These are phyloP conservation scores for Lactarius trivialis DNA, from an alignment of 768 basidiomycete species.

Conservation along the genomic window DNA sequence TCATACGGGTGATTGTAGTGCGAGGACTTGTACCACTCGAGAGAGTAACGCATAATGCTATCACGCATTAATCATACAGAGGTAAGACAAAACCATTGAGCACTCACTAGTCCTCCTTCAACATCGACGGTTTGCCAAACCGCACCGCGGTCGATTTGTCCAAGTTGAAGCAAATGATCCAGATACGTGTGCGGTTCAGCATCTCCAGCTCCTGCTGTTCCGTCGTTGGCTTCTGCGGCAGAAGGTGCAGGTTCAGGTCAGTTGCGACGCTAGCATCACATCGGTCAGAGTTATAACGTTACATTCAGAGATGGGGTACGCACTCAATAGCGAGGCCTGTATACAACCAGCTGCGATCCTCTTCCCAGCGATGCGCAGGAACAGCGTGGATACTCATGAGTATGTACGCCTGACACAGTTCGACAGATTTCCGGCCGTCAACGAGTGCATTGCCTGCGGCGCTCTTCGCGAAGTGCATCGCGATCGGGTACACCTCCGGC, in stretches of 20 bases:
- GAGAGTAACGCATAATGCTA: slow-evolving; percentile 19
- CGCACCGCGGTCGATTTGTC: background rate
- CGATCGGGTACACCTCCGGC: slow-evolving; percentile 58
- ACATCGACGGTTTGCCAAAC: slow-evolving; percentile 73
- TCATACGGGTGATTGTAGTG: slow-evolving; percentile 20
- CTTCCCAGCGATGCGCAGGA: slow-evolving; percentile 76
- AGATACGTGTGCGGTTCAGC: slow-evolving; percentile 83
- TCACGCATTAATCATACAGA: background rate
- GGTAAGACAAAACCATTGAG: slow-evolving; percentile 26
- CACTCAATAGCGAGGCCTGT: slow-evolving; percentile 85
- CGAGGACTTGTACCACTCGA: slow-evolving; percentile 21
- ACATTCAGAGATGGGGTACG: slow-evolving; percentile 23
- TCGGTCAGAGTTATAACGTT: background rate
- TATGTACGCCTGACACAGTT: slow-evolving; percentile 80
- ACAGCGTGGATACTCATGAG: slow-evolving; percentile 71
- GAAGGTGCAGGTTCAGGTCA: slow-evolving; percentile 83
- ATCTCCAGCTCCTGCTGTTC: slow-evolving; percentile 81
- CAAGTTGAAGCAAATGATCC: slow-evolving; percentile 75
- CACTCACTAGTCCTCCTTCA: slow-evolving; percentile 65
- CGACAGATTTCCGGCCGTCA: slow-evolving; percentile 72
- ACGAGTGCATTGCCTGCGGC: slow-evolving; percentile 75
- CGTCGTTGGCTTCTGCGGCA: slow-evolving; percentile 64
- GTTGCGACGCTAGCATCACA: slow-evolving; percentile 62
- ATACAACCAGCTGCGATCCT: slow-evolving; percentile 86
- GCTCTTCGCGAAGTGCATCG: slow-evolving; percentile 70